Base-by-base conservation (phyloP, 148 eudicot genomes). In the Salicornia ramosissima region DNA sequence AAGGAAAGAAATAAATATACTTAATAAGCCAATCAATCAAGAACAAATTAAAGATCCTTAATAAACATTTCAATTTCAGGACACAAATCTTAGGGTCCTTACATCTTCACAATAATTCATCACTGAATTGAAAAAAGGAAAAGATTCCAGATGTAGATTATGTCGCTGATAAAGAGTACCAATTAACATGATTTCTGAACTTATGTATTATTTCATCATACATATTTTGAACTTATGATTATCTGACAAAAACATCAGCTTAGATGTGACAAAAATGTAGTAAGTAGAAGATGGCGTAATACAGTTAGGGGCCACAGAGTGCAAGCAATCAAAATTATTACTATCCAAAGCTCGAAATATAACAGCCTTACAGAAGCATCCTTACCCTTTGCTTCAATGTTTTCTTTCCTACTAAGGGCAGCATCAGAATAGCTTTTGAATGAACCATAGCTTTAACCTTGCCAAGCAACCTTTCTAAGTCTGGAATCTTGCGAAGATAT, bases 401-500 rank as follows among this genome's bases (percentile, higher is more conserved):
- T 82, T 91, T 94, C 76, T 64, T 82, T 69, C 99, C 96, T 66
- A 94, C 81, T 68, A 87, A 74, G 24, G 97, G 99, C 75, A 91
- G 76, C 61, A 80, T 54, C 43, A 90, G 84, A 65, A 82, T 69
- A 69, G 85, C 89, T 80, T 89, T 84, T 58, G 96, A 91, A 62
- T 88, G 86, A 72, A 83, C 75, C 73, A 83, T 83, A 61, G 93
- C 83, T 79, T 87, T 91, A 42, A 89, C 82, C 74, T 90, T 91
- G 45, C 91, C 97, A 71, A 88, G 88, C 78, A 94, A 80, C 78
- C 99, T 87, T 80, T 94, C 99, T 68, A 94, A 75, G 79, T 94
- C 97, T 40, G 97, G 96, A 78, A 94, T 78, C 79, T 84, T 90
- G 73, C 91, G 96, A 42, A 94, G 87, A 80, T 81, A 84, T 72